Conservation (phyloP, 2,329 filamentous ascomycete genomes). For the Clathrospora elynae region DNA sequence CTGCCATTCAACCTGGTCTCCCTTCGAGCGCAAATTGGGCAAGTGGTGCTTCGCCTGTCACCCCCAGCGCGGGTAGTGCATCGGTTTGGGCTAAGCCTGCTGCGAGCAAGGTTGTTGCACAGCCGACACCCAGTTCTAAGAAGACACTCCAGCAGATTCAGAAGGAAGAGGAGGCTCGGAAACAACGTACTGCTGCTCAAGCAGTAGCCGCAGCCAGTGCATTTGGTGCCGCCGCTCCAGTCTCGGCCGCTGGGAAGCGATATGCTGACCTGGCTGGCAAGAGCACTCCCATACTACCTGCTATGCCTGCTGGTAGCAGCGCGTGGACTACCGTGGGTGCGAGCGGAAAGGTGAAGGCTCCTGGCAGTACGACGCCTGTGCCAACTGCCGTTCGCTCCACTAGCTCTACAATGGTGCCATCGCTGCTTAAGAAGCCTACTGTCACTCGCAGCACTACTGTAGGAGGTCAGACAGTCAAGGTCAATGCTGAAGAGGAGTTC, state of each 20-base stretch:
- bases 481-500: constrained; percentile 85
- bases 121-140: constrained; percentile 60
- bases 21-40: constrained; percentile 91
- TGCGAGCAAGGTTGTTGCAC: constrained; percentile 55
- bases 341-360: constrained; percentile 85
- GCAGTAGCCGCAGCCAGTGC: constrained; percentile 53
- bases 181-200: constrained; percentile 70
- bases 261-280: constrained; percentile 95
- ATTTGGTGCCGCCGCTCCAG: constrained; percentile 53
- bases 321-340: constrained; percentile 97
- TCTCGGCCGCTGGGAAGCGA: constrained; percentile 70
- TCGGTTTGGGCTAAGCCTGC: constrained; percentile 68
- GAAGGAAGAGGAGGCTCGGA: constrained; percentile 89
- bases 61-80: constrained; percentile 54
- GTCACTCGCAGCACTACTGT: constrained; percentile 55
- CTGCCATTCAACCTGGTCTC: constrained; percentile 72
- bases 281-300: constrained; percentile 54
- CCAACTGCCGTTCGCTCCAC: constrained; percentile 55
- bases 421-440: constrained; percentile 60
- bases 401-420: constrained; percentile 52
- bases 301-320: constrained; percentile 53
- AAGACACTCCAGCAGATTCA: constrained; percentile 97
- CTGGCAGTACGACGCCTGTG: constrained; percentile 62
- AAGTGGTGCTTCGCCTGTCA: constrained; percentile 69
- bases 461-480: constrained; percentile 51